Percentiles rank a stretch among this genome's conserved stretches.
Conservation (phyloP, 495 filamentous ascomycete species). For the Pseudomonodictys pantanalensis region DNA sequence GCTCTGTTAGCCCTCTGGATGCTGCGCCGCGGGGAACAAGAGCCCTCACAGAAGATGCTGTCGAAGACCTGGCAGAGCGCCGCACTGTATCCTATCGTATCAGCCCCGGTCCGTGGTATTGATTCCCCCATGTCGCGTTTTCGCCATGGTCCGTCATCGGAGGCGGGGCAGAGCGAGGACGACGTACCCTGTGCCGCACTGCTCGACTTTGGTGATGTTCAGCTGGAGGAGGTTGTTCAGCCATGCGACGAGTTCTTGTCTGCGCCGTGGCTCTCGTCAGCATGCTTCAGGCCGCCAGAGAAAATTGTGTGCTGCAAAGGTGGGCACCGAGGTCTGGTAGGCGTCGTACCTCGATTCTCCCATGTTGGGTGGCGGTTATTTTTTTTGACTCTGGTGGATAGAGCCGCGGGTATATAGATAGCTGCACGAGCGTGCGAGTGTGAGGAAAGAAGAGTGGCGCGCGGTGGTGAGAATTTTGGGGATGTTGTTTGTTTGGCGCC, state of each 20-base stretch:
- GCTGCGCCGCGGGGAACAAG: not conserved
- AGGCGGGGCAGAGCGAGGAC: slow-evolving; percentile 32
- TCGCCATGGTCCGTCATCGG: not conserved
- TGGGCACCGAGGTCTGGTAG: not conserved
- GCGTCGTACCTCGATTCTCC: slow-evolving; percentile 34
- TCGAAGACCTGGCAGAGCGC: slow-evolving; percentile 96
- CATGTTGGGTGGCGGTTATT: slow-evolving; percentile 24
- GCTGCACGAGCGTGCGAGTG: not conserved
- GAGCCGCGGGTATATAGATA: not conserved
- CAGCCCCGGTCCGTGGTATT: too few relatives aligned
- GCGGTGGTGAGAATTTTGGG: too few relatives aligned
- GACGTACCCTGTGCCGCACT: slow-evolving; percentile 93
- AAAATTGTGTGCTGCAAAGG: not conserved
- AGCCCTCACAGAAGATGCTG: slow-evolving; percentile 88
- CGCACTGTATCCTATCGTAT: slow-evolving; percentile 58
- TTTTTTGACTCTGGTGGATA: not conserved
- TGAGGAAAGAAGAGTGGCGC: not conserved
- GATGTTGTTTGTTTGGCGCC: too few relatives aligned
- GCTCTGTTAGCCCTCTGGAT: slow-evolving; percentile 9
- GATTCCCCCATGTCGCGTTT: too few relatives aligned
- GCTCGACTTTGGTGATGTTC: slow-evolving; percentile 97
- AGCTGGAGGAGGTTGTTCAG: slow-evolving; percentile 95
- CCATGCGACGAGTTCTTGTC: slow-evolving; percentile 96
- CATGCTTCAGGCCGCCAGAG: not conserved
- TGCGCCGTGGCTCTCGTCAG: slow-evolving; percentile 39